Percentiles rank a stretch among this genome's conserved stretches.
phyloP scores from a whole-genome alignment of 805 yeast genomes.

The Nakazawaea pomicola region DNA sequence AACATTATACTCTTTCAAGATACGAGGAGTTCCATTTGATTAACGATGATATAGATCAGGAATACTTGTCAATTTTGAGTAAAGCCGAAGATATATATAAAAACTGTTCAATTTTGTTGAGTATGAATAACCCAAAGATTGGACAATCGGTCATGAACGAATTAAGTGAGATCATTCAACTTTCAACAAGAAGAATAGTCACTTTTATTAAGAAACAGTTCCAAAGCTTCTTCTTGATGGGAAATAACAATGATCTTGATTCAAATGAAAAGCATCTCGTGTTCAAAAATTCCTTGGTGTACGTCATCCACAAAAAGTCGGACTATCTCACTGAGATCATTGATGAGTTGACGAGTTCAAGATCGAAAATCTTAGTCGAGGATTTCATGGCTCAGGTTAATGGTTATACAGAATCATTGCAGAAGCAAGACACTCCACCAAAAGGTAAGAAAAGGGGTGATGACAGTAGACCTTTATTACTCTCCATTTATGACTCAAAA shows the following conservation, averaged over 20 bases:
- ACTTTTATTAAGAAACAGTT: slow-evolving; percentile 29
- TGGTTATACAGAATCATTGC: slow-evolving; percentile 23
- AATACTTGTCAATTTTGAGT: slow-evolving; percentile 53
- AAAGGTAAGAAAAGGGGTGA: slow-evolving; percentile 4
- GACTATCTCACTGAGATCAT: slow-evolving; percentile 56
- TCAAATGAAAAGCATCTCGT: slow-evolving; percentile 11
- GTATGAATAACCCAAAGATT: slow-evolving; percentile 60
- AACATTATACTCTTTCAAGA: slow-evolving; percentile 62
- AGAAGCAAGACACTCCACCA: slow-evolving; percentile 10
- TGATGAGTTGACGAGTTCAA: slow-evolving; percentile 57
- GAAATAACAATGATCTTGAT: slow-evolving; percentile 17
- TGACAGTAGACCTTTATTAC: slow-evolving; percentile 43
- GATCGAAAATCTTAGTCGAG: slow-evolving; percentile 57
- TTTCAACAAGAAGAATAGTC: slow-evolving; percentile 51
- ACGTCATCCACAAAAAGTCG: slow-evolving; percentile 30
- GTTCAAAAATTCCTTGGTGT: slow-evolving; percentile 27
- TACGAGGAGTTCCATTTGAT: slow-evolving; percentile 61
- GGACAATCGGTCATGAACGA: slow-evolving; percentile 63
- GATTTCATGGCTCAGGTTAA: slow-evolving; percentile 61
- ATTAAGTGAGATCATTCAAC: slow-evolving; percentile 45
- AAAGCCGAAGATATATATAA: slow-evolving; percentile 62
- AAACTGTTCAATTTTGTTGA: slow-evolving; percentile 65
- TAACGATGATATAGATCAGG: slow-evolving; percentile 36
- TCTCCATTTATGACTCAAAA: slow-evolving; percentile 74
- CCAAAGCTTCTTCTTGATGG: slow-evolving; percentile 12